Base-by-base conservation (phyloP, 495 filamentous ascomycete genomes). In the Lasiosphaeris hirsuta region DNA sequence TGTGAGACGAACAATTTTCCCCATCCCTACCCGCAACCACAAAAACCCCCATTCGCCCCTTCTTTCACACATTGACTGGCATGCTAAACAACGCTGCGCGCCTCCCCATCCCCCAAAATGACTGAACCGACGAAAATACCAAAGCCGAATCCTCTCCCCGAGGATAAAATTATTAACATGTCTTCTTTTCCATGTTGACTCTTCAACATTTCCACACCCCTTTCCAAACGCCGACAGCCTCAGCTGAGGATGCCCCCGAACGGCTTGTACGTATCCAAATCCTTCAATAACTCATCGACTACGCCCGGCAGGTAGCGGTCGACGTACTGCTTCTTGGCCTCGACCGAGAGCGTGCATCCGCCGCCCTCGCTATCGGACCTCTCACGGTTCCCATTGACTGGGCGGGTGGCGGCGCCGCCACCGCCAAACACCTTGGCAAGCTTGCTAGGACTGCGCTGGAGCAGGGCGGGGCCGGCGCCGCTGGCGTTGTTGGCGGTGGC, bases 201-300 rank as follows among this genome's bases (percentile, higher is more conserved):
- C 23, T 30, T 30, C 23, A 30, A 30, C 23, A 19, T 46, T 9
- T 23, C 15, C 4, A 8, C 10, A 7, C 17, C n/a, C 17, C 30
- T 46, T 46, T 44, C 41, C 41, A 9, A 17, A 19, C 43, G 23
- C 15, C 43, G 43, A 15, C 17, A 19, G 15, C 9, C 9, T 62
- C 62, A 78, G 48, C 65, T 71, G 51, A 80, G 64, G 10, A 74
- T 75, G 5, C 77, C 78, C 45, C 82, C 83, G 69, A 89, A 89
- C 8, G 86, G 80, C 46, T 86, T 85, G 51, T 86, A 90, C 75
- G 90, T 91, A 65, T 86, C 86, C 61, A 98, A 67, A 72, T 98
- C 94, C 68, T 89, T 87, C 18, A 98, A 87, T 62, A 98, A 74
- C 64, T 93, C 91, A 57, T 96, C 91, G 37, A 97, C 94, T 61